Conservation (phyloP, 1,284 basidiomycete genomes). For the Xerocomus cyaneibrunnescens region DNA sequence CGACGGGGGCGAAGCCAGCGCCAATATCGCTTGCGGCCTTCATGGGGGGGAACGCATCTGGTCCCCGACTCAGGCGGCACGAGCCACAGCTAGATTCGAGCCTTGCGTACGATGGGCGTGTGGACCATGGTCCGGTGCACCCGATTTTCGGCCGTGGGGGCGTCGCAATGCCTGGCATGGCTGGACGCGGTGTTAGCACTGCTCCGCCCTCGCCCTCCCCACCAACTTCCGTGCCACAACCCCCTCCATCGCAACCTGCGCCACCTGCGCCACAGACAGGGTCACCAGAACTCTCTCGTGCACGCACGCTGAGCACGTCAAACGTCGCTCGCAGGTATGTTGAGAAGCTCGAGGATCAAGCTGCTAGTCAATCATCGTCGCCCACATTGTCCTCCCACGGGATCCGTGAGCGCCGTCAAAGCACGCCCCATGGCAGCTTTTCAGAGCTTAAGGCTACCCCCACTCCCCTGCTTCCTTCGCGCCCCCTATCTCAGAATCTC, state of each 20-base stretch:
- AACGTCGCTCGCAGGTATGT: constrained; percentile 38
- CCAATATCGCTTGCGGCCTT: constrained; percentile 70
- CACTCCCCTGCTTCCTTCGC: constrained; percentile 38
- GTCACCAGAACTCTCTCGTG: constrained; percentile 22
- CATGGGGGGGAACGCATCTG: constrained; percentile 67
- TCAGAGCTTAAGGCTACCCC: constrained; percentile 38
- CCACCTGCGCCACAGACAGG: constrained; percentile 3
- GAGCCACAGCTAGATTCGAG: constrained; percentile 69
- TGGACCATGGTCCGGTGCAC: constrained; percentile 52
- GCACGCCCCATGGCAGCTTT: constrained; percentile 31
- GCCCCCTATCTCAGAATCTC: constrained; percentile 22
- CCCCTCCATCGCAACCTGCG: background rate
- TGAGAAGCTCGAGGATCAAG: constrained; percentile 36
- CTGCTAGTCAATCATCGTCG: constrained; percentile 15
- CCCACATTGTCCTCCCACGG: constrained; percentile 15
- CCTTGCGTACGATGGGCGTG: constrained; percentile 64
- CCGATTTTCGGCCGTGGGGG: constrained; percentile 73
- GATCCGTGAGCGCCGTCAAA: constrained; percentile 39
- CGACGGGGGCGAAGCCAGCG: constrained; percentile 11
- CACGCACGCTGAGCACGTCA: constrained; percentile 38
- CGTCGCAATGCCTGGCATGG: constrained; percentile 70
- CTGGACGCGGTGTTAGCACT: constrained; percentile 7
- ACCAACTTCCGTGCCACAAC: constrained; percentile 1
- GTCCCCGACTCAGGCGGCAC: constrained; percentile 66
- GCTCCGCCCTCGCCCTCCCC: constrained; percentile 29